Percentiles rank a stretch among this genome's conserved stretches.
These are phyloP conservation scores for Pinus taeda DNA, from an alignment of 75 land plant species.

Conservation along the genomic window DNA sequence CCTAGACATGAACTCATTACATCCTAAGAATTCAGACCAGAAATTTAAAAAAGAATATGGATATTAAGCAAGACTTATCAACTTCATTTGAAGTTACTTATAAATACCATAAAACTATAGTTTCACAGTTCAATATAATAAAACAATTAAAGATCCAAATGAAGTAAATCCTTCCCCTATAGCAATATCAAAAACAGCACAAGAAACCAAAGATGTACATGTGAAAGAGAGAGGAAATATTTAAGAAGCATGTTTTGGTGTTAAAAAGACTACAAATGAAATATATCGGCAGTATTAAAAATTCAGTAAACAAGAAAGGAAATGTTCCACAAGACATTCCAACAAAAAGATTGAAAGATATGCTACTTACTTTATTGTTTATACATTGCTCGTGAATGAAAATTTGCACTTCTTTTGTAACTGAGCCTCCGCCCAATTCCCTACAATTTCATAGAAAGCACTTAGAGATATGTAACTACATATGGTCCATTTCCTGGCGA, in stretches of 20 bases:
- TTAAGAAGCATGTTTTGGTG: background rate
- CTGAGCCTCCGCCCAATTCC: conserved; percentile 2
- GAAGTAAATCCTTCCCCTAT: background rate
- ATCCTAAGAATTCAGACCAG: too few relatives aligned
- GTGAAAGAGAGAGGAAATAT: background rate
- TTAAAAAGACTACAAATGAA: background rate
- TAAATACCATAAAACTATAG: background rate
- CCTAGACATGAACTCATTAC: too few relatives aligned
- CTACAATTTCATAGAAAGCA: background rate
- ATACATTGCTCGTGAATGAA: conserved; percentile 7
- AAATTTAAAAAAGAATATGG: too few relatives aligned
- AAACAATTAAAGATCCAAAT: background rate
- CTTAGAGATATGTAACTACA: background rate
- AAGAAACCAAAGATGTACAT: background rate
- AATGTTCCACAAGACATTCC: background rate
- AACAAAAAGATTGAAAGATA: background rate
- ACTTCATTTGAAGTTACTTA: background rate
- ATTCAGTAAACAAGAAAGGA: background rate
- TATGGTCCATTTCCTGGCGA: background rate
- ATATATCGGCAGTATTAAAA: background rate
- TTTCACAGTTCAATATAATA: background rate
- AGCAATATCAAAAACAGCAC: background rate
- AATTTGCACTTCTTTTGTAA: conserved; percentile 8
- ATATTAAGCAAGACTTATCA: background rate
- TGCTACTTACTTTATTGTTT: background rate